These are phyloP conservation scores for Tetradesmus lagerheimii DNA, from an alignment of 139 green algal genomes.

Conservation along the genomic window DNA sequence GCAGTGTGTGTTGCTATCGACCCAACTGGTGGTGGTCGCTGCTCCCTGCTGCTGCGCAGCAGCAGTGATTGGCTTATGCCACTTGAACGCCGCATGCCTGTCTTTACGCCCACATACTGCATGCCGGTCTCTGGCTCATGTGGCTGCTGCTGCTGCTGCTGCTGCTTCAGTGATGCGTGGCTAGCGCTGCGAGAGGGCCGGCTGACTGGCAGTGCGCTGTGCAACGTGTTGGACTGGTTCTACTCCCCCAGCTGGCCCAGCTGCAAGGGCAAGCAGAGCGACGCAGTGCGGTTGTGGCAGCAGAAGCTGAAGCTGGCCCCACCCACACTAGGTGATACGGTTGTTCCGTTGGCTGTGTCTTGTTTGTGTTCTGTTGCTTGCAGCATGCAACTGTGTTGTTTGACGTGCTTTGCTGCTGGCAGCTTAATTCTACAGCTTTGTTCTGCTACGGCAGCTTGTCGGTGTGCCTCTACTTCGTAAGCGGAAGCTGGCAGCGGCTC, in stretches of 20 bases:
- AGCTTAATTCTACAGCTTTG: too few relatives aligned
- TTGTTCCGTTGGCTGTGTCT: background rate
- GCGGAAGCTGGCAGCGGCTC: too few relatives aligned
- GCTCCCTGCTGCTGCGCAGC: too few relatives aligned
- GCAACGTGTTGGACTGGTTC: slow-evolving; percentile 29
- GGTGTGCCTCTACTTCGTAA: too few relatives aligned
- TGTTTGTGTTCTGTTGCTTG: background rate
- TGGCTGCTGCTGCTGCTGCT: background rate
- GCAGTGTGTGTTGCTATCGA: too few relatives aligned
- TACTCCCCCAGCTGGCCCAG: background rate
- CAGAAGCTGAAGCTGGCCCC: background rate
- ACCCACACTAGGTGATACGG: background rate
- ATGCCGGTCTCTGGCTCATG: background rate
- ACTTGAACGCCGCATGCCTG: too few relatives aligned
- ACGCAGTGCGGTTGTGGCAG: background rate
- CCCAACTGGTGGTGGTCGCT: too few relatives aligned
- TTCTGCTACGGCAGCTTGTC: too few relatives aligned
- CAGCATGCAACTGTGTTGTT: too few relatives aligned
- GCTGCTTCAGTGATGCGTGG: slow-evolving; percentile 12
- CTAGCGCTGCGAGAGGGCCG: background rate
- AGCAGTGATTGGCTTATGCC: too few relatives aligned
- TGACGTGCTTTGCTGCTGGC: too few relatives aligned
- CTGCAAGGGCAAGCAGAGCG: background rate
- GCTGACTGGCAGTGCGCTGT: slow-evolving; percentile 25
- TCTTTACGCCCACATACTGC: too few relatives aligned